Base-by-base conservation (phyloP, 2,329 filamentous ascomycete genomes). In the Fusarium ramigenum region DNA sequence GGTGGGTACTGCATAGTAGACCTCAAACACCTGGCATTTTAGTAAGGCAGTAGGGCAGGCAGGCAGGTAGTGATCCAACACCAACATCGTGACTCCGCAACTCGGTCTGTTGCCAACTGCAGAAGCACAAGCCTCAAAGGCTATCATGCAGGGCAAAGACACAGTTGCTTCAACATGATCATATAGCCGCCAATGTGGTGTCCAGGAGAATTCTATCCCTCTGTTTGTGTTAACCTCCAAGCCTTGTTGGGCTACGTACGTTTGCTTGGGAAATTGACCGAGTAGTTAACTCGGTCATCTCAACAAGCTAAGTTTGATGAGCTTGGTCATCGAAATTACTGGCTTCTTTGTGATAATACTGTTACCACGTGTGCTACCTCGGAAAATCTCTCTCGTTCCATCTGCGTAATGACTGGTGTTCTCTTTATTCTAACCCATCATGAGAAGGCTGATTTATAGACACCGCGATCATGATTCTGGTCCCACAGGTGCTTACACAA, bases 381-480 rank as follows among this genome's bases (percentile, higher is more conserved):
- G n/a, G 25, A 30, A 19, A 32, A 23, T 6, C 19, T 42, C 39
- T 30, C 34, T 23, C 30, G 44, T 69, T 39, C n/a, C 37, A 63
- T 66, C 32, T 53, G 32, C 52, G 42, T 9, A 28, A 52, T 53
- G n/a, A 32, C 36, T 40, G 49, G n/a, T 42, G 34, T 53, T 47
- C 18, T 47, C 19, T 39, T 30, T 47, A 23, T 64, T 25, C 23
- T 23, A 19, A 16, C 25, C 28, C 21, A 36, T 70, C 54, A 66
- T 54, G 54, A 58, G 54, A 65, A 63, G 42, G 32, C 28, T 25
- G 34, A 58, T 43, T 42, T 42, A 32, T 54, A 43, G 59, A 28
- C 49, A 60, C 58, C 37, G 60, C 62, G 34, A 53, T 68, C 70
- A 73, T 71, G 66, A 66, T 54, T 57, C 56, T 60, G 54, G 49